Evolutionary conservation across 768 basidiomycete genomes (phyloP).

Genomic region (Termitomyces sp.): DNA sequence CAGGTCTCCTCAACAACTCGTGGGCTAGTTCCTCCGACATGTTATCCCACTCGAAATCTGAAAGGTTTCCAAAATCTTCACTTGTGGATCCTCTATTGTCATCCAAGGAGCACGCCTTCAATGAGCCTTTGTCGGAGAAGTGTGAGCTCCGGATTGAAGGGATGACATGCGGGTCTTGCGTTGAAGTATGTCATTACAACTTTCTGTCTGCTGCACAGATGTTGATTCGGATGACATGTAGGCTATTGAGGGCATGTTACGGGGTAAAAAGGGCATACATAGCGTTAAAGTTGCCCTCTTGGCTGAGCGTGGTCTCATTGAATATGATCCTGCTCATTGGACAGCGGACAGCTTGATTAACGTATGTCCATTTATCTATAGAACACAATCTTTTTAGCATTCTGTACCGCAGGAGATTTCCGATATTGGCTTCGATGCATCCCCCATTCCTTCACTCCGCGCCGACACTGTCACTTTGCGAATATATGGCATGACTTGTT

Average conservation of each 20-base stretch:
- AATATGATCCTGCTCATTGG: slow-evolving; percentile 86
- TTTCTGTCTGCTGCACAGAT: neutral
- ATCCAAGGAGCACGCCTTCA: slow-evolving; percentile 19
- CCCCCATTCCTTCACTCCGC: slow-evolving; percentile 58
- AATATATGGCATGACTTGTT: slow-evolving; percentile 90
- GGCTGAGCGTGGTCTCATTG: slow-evolving; percentile 87
- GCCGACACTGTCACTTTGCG: slow-evolving; percentile 69
- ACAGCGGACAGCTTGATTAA: slow-evolving; percentile 69
- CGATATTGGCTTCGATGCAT: slow-evolving; percentile 89
- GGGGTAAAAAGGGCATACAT: slow-evolving; percentile 81
- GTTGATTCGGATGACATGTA: slow-evolving; percentile 18
- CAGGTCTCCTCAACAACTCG: slow-evolving; percentile 11
- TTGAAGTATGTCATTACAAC: slow-evolving; percentile 52
- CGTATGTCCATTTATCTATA: slow-evolving; percentile 34
- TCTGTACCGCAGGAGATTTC: slow-evolving; percentile 69
- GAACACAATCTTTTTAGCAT: neutral
- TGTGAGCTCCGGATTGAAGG: slow-evolving; percentile 83
- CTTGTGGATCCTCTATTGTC: neutral
- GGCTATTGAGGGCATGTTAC: slow-evolving; percentile 83
- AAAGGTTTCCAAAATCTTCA: slow-evolving; percentile 7
- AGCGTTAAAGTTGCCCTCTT: slow-evolving; percentile 95
- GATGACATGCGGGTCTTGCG: slow-evolving; percentile 88
- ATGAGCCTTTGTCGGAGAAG: slow-evolving; percentile 33
- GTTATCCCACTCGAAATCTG: slow-evolving; percentile 3
- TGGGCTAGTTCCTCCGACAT: slow-evolving; percentile 15